Evolutionary conservation across 1,139 yeast genomes (phyloP), one percentile per base, ranked within the genome.

Genomic region (Yarrowia galli): DNA sequence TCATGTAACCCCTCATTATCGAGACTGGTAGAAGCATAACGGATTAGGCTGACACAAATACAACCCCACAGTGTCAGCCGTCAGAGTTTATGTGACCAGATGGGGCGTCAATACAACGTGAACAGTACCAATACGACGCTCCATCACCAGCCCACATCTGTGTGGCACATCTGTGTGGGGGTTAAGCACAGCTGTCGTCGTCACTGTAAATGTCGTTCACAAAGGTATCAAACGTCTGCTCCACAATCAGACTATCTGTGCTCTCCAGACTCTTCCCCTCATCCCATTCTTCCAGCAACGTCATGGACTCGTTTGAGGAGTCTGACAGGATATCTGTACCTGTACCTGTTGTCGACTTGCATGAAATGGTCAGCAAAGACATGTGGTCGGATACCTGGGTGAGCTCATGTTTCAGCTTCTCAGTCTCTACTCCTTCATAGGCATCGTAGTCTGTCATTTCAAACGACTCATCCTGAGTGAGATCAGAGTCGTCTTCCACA

Each of bases 141-240:
- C 40, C 40, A 13, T 15, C 6, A 20, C 20, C 43, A n/a, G 18
- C 18, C 20, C 20, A 7, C 18, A 4, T 15, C n/a, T n/a, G n/a
- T n/a, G n/a, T n/a, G n/a, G n/a, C n/a, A n/a, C n/a, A n/a, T n/a
- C n/a, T n/a, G n/a, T n/a, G n/a, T n/a, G n/a, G n/a, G n/a, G n/a
- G n/a, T n/a, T n/a, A n/a, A n/a, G n/a, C n/a, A n/a, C n/a, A n/a
- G n/a, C n/a, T n/a, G n/a, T n/a, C 7, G 28, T 25, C 28, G 23
- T 42, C 49, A 18, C 43, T 38, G 32, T 15, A 23, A 36, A 36
- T 36, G 10, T 23, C 40, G n/a, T 35, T 43, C 43, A 40, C 61
- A 54, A 54, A 54, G 12, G 61, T 42, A 15, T 58, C 64, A 32
- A 58, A 42, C 9, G 64, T 43, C 13, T 58, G 51, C 12, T 58